Evolutionary conservation across 805 yeast genomes (phyloP).

Genomic region (Myxozyma vanderwaltii): DNA sequence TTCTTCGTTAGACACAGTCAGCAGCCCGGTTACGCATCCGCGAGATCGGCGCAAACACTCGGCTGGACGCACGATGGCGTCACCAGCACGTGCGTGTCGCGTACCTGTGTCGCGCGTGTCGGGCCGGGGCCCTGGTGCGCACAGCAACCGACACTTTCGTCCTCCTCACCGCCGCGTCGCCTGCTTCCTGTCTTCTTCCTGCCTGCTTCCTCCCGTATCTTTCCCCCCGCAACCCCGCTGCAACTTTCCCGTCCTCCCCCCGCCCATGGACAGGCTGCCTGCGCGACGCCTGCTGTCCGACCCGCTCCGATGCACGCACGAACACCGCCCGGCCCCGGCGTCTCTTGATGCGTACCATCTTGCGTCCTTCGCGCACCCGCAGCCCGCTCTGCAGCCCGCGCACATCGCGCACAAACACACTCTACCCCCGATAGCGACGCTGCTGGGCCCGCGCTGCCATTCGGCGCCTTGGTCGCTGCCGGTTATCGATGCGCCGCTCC

Average conservation of each 20-base stretch:
- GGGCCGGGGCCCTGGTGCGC: slow-evolving; percentile 6
- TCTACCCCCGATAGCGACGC: slow-evolving; percentile 7
- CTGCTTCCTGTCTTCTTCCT: neutral
- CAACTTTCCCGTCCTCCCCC: too few species aligned
- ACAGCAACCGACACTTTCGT: neutral
- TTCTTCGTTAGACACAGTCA: too few species aligned
- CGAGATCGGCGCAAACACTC: slow-evolving; percentile 2
- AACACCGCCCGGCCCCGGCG: slow-evolving; percentile 15
- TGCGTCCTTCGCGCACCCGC: slow-evolving; percentile 1
- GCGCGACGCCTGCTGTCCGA: slow-evolving; percentile 2
- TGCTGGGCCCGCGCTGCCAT: neutral
- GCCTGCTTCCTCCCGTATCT: neutral
- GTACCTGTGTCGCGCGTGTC: slow-evolving; percentile 6
- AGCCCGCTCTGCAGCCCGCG: neutral
- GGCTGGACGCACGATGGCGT: slow-evolving; percentile 9
- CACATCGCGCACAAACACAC: neutral
- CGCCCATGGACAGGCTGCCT: slow-evolving; percentile 7
- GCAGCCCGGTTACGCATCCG: slow-evolving; percentile 5
- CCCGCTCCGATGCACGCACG: neutral
- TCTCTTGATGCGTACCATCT: slow-evolving; percentile 28
- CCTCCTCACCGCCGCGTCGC: neutral
- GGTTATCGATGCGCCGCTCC: neutral
- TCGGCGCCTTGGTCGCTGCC: neutral
- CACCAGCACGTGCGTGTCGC: slow-evolving; percentile 10
- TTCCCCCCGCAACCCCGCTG: neutral